Evolutionary conservation across 2,329 filamentous ascomycete genomes (phyloP).

Genomic region (Cladophialophora psammophila): DNA sequence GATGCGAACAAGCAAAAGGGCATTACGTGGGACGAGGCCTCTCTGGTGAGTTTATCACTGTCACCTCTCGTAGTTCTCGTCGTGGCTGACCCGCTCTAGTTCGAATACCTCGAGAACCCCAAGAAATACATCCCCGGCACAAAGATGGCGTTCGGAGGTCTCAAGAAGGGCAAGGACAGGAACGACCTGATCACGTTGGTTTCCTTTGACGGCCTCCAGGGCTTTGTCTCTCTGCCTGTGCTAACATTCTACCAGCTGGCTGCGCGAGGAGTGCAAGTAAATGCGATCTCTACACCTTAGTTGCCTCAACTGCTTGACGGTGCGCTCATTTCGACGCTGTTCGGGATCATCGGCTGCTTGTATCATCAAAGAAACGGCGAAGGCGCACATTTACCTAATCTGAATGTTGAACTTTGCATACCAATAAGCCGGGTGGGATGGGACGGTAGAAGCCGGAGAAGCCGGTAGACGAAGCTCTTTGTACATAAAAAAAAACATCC

Average conservation of each 20-base stretch:
- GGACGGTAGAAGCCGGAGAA: constrained; percentile 35
- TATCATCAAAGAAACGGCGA: constrained; percentile 37
- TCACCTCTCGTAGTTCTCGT: not conserved
- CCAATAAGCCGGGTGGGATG: constrained; percentile 24
- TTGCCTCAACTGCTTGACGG: constrained; percentile 12
- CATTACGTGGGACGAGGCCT: constrained; percentile 83
- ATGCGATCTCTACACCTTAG: constrained; percentile 15
- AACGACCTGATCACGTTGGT: constrained; percentile 97
- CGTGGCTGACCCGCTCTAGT: constrained; percentile 59
- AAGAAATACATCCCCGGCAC: constrained; percentile 99
- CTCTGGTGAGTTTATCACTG: constrained; percentile 68
- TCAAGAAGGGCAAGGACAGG: constrained; percentile 99
- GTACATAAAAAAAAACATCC: constrained; percentile 35
- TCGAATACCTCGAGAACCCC: constrained; percentile 99
- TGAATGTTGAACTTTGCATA: constrained; percentile 33
- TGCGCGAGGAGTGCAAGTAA: constrained; percentile 45
- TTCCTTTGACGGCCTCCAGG: constrained; percentile 8
- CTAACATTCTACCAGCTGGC: constrained; percentile 41
- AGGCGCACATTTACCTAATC: constrained; percentile 36
- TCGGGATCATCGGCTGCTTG: constrained; percentile 36
- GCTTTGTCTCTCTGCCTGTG: not conserved
- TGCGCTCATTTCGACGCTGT: constrained; percentile 20
- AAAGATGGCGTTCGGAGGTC: constrained; percentile 99
- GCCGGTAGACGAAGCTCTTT: constrained; percentile 36
- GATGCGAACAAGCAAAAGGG: constrained; percentile 99